A percentile compares a stretch with the other conserved stretches of the same genome.
Conservation (phyloP, 306 rosid species). For the Trifolium repens region DNA sequence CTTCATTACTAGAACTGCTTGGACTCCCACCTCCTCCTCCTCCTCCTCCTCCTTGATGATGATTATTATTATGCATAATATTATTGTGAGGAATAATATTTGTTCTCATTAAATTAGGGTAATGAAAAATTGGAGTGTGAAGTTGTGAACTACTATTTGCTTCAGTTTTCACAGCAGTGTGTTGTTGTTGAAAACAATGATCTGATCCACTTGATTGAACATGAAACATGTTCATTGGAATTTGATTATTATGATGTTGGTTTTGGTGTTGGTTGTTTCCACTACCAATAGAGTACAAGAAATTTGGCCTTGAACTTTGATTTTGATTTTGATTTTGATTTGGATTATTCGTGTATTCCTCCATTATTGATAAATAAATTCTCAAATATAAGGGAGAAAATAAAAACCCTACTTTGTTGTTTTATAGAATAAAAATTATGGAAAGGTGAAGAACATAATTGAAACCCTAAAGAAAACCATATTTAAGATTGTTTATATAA, state of each 20-base stretch:
- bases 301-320: constrained; percentile 64
- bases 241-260: constrained; percentile 21
- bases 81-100: constrained; percentile 24
- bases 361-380: constrained; percentile 46
- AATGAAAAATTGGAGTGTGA: constrained; percentile 62
- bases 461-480: constrained; percentile 40
- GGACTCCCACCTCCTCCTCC: constrained; percentile 40
- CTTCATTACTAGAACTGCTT: constrained; percentile 48
- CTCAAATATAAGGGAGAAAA: background rate
- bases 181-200: constrained; percentile 50
- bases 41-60: background rate
- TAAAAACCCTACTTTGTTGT: constrained; percentile 35
- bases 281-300: constrained; percentile 60
- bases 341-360: constrained; percentile 60
- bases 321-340: constrained; percentile 49
- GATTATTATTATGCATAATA: constrained; percentile 41
- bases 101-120: constrained; percentile 59
- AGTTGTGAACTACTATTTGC: constrained; percentile 60
- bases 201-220: constrained; percentile 67
- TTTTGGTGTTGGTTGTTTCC: constrained; percentile 26
- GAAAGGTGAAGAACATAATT: background rate
- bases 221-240: constrained; percentile 59
- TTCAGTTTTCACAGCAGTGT: constrained; percentile 67
- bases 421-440: background rate
- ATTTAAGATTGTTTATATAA: constrained; percentile 12